Conservation (phyloP, 495 filamentous ascomycete species). For the Pyronema domesticum region DNA sequence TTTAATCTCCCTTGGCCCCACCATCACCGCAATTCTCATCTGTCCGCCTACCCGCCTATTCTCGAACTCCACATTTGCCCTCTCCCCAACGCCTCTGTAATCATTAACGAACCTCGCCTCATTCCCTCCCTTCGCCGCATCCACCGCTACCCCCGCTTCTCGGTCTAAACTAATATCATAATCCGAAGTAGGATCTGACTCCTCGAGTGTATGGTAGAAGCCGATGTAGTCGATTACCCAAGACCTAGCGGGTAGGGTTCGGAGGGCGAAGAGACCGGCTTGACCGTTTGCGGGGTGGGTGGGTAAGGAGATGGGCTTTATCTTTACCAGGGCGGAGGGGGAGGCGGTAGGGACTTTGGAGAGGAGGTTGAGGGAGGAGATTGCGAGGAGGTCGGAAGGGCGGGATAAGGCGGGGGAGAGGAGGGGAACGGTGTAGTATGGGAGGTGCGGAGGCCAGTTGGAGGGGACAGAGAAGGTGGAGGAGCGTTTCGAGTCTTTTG, state of each 20-base stretch:
- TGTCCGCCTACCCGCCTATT: constrained; percentile 23
- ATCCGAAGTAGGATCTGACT: constrained; percentile 32
- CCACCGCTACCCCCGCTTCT: constrained; percentile 40
- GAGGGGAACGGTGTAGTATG: neutral
- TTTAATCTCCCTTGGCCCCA: constrained; percentile 31
- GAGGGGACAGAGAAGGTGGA: neutral
- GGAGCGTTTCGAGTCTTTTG: neutral
- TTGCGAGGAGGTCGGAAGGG: constrained; percentile 3
- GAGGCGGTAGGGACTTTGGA: constrained; percentile 37
- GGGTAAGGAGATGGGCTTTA: constrained; percentile 35
- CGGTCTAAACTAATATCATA: constrained; percentile 51
- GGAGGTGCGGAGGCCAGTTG: neutral
- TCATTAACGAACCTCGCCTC: constrained; percentile 61
- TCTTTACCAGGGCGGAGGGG: constrained; percentile 35
- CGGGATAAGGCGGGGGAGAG: neutral
- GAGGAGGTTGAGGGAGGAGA: constrained; percentile 3
- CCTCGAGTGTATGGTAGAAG: constrained; percentile 33
- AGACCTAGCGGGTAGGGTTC: constrained; percentile 35
- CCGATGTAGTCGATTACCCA: constrained; percentile 53
- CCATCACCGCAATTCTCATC: constrained; percentile 30
- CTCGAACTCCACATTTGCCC: constrained; percentile 23
- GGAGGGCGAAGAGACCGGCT: constrained; percentile 45
- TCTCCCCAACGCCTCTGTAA: constrained; percentile 42
- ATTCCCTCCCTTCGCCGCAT: constrained; percentile 44
- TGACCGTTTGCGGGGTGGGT: constrained; percentile 47